These are phyloP conservation scores for Xylariaceae sp. DNA, from an alignment of 2,329 filamentous ascomycete genomes.

Conservation along the genomic window DNA sequence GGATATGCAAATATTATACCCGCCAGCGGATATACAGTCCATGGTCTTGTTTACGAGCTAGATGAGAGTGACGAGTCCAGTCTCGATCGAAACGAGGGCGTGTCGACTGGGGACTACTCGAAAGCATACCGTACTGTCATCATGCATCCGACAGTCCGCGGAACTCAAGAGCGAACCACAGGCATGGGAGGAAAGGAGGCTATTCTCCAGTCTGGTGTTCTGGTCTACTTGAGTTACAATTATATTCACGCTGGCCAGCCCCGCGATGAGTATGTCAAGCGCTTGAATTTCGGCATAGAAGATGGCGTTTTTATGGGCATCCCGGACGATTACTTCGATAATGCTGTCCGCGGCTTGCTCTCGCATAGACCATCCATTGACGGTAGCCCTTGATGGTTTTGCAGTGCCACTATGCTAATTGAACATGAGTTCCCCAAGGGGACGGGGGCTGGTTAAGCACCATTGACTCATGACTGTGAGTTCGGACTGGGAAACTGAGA, in stretches of 20 bases:
- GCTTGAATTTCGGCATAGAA: conserved; percentile 3
- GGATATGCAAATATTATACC: conserved; percentile 3
- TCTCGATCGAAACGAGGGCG: conserved; percentile 8
- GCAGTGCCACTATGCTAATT: too few relatives aligned
- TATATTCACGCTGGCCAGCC: background rate
- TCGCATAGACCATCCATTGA: background rate
- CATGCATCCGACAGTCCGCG: background rate
- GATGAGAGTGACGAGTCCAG: background rate
- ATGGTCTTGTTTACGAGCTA: conserved; percentile 9
- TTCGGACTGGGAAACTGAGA: too few relatives aligned
- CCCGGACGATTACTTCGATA: conserved; percentile 1
- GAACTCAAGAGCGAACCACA: background rate
- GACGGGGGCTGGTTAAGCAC: too few relatives aligned
- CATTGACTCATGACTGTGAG: too few relatives aligned
- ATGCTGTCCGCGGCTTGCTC: background rate
- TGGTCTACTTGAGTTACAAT: conserved; percentile 6
- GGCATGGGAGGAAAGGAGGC: background rate
- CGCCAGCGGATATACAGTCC: conserved; percentile 2
- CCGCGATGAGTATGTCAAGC: conserved; percentile 2
- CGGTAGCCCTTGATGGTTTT: too few relatives aligned
- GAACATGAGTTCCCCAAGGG: too few relatives aligned
- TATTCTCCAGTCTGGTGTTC: background rate
- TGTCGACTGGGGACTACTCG: conserved; percentile 4
- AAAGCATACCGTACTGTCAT: conserved; percentile 4
- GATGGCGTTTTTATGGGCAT: conserved; percentile 2